phyloP scores from a whole-genome alignment of 331 rosid species.

The Quercus tomentella region DNA sequence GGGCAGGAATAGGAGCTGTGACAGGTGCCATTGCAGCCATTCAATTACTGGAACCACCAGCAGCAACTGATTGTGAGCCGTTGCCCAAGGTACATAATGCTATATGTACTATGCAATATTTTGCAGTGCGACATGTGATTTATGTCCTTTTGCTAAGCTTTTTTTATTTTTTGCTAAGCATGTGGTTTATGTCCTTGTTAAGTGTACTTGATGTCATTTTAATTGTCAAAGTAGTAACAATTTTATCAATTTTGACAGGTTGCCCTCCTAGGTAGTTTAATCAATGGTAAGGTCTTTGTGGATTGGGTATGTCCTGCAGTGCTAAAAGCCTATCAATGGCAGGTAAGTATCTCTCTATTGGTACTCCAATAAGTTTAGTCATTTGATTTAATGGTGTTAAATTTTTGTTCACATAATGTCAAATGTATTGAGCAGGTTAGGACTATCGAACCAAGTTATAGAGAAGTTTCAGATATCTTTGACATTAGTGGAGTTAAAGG shows the following conservation, averaged over 20 bases:
- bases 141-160: too few relatives aligned
- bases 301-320: constrained; percentile 28
- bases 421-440: constrained; percentile 20
- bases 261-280: constrained; percentile 18
- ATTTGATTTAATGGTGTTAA: too few relatives aligned
- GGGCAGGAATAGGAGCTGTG: constrained; percentile 27
- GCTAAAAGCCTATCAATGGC: constrained; percentile 38
- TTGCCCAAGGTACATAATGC: constrained; percentile 24
- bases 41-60: constrained; percentile 29
- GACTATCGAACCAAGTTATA: constrained; percentile 16
- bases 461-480: constrained; percentile 28
- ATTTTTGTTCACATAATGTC: not conserved
- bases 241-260: constrained; percentile 1
- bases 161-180: too few relatives aligned
- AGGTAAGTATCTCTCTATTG: constrained; percentile 16
- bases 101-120: not conserved
- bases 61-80: constrained; percentile 18
- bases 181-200: not conserved
- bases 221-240: not conserved
- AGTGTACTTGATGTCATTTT: not conserved
- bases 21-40: constrained; percentile 40
- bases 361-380: not conserved
- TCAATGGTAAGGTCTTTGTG: constrained; percentile 31
- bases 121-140: not conserved
- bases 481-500: constrained; percentile 21